phyloP scores from a whole-genome alignment of 345 rosid genomes.

The Arabis hirsuta region DNA sequence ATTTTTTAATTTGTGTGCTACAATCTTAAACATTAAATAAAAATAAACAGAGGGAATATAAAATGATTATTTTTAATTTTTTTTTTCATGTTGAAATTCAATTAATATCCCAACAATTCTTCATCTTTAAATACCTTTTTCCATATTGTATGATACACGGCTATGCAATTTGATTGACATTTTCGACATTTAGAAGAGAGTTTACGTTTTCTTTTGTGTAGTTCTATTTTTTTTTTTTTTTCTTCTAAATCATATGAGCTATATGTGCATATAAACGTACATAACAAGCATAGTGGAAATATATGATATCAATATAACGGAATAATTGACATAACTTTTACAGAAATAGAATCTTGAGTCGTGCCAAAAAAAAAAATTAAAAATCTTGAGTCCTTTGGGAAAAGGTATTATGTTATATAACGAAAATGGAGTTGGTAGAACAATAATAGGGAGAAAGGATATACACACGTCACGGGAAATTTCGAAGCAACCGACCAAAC shows the following conservation, averaged over 20 bases:
- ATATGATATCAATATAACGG: slow-evolving; percentile 10
- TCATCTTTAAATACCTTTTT: slow-evolving; percentile 16
- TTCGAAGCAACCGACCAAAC: slow-evolving; percentile 39
- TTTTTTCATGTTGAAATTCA: too few relatives aligned
- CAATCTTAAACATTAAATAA: too few relatives aligned
- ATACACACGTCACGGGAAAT: slow-evolving; percentile 36
- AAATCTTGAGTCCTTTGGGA: slow-evolving; percentile 10
- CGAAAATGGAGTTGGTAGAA: slow-evolving; percentile 35
- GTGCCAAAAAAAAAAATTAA: too few relatives aligned
- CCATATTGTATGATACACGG: neutral
- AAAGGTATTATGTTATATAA: neutral
- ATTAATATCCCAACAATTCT: neutral
- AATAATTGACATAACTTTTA: slow-evolving; percentile 2
- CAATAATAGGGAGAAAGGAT: slow-evolving; percentile 15
- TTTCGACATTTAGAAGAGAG: neutral
- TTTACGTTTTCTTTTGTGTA: slow-evolving; percentile 19
- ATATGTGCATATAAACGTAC: neutral
- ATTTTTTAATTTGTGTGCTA: too few relatives aligned
- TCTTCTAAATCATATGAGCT: neutral
- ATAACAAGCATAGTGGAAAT: neutral
- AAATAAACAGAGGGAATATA: too few relatives aligned
- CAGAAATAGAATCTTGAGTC: neutral
- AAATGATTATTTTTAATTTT: too few relatives aligned
- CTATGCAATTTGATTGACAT: neutral
- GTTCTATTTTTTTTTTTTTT: neutral